Evolutionary conservation across 345 rosid species (phyloP), one percentile per base, ranked within the genome.

Genomic region (Pseudoturritis turrita): DNA sequence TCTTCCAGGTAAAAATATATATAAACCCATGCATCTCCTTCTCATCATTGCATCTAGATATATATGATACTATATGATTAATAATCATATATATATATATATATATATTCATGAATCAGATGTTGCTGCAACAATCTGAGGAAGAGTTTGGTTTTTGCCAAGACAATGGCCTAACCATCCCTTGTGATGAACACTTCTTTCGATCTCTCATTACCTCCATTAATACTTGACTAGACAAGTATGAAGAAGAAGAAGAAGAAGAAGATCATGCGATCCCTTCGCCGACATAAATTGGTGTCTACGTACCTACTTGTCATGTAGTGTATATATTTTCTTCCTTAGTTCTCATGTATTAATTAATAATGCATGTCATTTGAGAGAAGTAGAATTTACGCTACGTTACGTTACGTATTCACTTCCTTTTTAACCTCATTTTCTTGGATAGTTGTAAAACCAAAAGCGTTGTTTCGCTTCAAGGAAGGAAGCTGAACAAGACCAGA

Each of bases 1-100:
- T 82, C 80, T 86, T 94, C 36, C 89, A 85, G 78, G 78, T 73
- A 37, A 13, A 31, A 12, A 47, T 35, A 31, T 10, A 33, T 33
- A 39, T 18, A 33, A 33, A 8, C 10, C 10, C 36, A 46, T 50
- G n/a, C 9, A n/a, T 21, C 35, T 10, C 17, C 23, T 50, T 15
- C n/a, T 15, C 22, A 22, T 33, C 4, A 13, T 22, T 19, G 29
- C 26, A 35, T 51, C 4, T 18, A 6, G 33, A 12, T 33, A 14
- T 13, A 29, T 11, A 28, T 28, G 17, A 43, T 36, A 37, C 31
- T 12, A 28, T 28, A 3, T 12, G 11, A n/a, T n/a, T n/a, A n/a
- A n/a, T n/a, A n/a, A n/a, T n/a, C n/a, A n/a, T n/a, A n/a, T n/a
- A n/a, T n/a, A n/a, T n/a, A 18, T 17, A 7, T 3, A 17, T 18